Conservation (phyloP, 768 basidiomycete genomes). For the Trametes punicea region DNA sequence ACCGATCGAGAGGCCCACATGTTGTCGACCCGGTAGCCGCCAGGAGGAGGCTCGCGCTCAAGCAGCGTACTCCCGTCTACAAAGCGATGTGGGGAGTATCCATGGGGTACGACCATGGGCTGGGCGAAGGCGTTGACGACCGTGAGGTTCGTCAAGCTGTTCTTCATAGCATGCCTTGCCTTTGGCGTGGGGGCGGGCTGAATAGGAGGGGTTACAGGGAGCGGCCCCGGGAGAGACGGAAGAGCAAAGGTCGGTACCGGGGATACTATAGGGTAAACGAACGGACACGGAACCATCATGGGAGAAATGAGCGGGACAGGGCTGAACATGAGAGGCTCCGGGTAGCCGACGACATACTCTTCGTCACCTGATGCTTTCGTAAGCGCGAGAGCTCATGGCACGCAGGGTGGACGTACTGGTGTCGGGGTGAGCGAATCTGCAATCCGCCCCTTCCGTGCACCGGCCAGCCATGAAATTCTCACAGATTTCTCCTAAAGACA, state of each 20-base stretch:
- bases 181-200: background rate
- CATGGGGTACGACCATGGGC: background rate
- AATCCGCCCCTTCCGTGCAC: slow-evolving; percentile 28
- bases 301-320: slow-evolving; percentile 12
- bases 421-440: slow-evolving; percentile 26
- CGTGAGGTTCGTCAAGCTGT: background rate
- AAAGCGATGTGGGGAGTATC: slow-evolving; percentile 14
- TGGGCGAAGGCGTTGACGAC: background rate
- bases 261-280: slow-evolving; percentile 7
- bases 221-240: background rate
- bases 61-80: slow-evolving; percentile 23
- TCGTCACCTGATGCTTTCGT: too few relatives aligned
- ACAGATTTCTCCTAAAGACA: slow-evolving; percentile 26
- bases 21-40: background rate
- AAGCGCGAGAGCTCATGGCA: too few relatives aligned
- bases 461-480: slow-evolving; percentile 25
- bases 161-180: background rate
- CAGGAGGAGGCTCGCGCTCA: slow-evolving; percentile 1
- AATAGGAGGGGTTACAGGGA: background rate
- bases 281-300: slow-evolving; percentile 4
- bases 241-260: slow-evolving; percentile 10
- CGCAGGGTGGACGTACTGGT: slow-evolving; percentile 16
- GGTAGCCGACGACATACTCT: background rate
- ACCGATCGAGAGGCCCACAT: slow-evolving; percentile 9
- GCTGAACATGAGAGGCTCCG: slow-evolving; percentile 2